Evolutionary conservation across 495 filamentous ascomycete species (phyloP), one percentile per base, ranked within the genome.

Genomic region (Melanomma pulvis-pyrius): DNA sequence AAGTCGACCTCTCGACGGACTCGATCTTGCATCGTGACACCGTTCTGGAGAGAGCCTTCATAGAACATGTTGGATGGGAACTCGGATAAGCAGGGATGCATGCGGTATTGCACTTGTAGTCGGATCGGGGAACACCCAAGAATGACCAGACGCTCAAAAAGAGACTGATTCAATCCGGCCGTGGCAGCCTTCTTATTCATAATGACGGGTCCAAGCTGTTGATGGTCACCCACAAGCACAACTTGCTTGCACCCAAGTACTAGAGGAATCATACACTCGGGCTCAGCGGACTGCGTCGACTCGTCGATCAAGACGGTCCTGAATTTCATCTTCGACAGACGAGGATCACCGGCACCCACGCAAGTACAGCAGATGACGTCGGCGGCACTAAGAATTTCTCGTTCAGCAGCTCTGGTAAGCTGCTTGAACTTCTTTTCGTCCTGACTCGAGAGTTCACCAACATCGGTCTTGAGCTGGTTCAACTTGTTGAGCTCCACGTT

Each of bases 181-280:
- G 97, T 97, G 67, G 94, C 94, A 2, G 94, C 94, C 78, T 97
- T 98, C 85, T 99, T 99, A 83, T 98, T 98, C 96, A 99, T 99
- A 76, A 99, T 97, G 71, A 99, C 94, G 9, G 94, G 94, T 0
- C 94, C 94, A 62, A 99, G 87, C 77, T 99, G 94, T 76, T 97
- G 96, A 77, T 99, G 96, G 79, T 99, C 94, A 63, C 94, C 94
- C 52, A 99, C 94, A 21, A 99, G 86, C 2, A 99, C 94, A 30
- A 96, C 92, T 74, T 99, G 94, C 81, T 98, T 99, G 82, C 94
- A 98, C 30, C 94, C 96, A 7, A 99, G 82, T 47, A 99, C 94
- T 47, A 99, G 81, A 22, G 94, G 94, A 73, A 99, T 99, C 93
- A 98, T 97, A 78, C 96, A 98, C 75, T 99, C 94, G 0, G 94